Evolutionary conservation across 345 rosid species (phyloP).

Genomic region (Lumnitzera littorea): DNA sequence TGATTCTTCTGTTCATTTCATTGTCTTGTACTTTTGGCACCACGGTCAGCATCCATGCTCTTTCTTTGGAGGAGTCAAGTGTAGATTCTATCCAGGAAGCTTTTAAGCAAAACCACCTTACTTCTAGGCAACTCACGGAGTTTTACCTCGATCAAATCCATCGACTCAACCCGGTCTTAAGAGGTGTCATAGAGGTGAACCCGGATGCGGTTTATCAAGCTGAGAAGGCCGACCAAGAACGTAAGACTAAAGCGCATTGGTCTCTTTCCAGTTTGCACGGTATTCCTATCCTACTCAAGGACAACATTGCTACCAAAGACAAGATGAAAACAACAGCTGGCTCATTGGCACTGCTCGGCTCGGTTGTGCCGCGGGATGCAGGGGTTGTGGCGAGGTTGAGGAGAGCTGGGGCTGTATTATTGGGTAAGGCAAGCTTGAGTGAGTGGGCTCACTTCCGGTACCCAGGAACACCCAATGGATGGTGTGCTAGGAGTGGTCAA

Average conservation of each 20-base stretch:
- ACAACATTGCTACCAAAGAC: slow-evolving; percentile 55
- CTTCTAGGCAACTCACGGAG: slow-evolving; percentile 52
- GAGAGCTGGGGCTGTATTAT: slow-evolving; percentile 52
- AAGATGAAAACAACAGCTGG: slow-evolving; percentile 72
- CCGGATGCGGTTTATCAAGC: slow-evolving; percentile 59
- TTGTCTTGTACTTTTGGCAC: no score
- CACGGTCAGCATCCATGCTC: not conserved
- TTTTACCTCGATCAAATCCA: slow-evolving; percentile 39
- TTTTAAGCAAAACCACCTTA: slow-evolving; percentile 36
- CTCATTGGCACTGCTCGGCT: slow-evolving; percentile 56
- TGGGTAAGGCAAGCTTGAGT: slow-evolving; percentile 72
- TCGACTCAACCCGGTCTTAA: slow-evolving; percentile 38
- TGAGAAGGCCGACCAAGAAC: slow-evolving; percentile 48
- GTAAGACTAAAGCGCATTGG: slow-evolving; percentile 14
- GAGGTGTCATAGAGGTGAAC: slow-evolving; percentile 59
- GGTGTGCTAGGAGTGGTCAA: slow-evolving; percentile 50
- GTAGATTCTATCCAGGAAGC: slow-evolving; percentile 33
- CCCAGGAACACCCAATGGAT: slow-evolving; percentile 21
- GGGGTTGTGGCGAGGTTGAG: slow-evolving; percentile 52
- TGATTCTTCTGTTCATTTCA: no score
- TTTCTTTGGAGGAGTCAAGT: slow-evolving; percentile 38
- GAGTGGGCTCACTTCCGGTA: slow-evolving; percentile 54
- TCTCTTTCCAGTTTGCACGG: slow-evolving; percentile 39
- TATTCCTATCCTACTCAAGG: slow-evolving; percentile 62
- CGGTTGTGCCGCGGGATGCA: slow-evolving; percentile 52